Conservation (phyloP, 2,329 filamentous ascomycete genomes). For the Colletotrichum abscissum region DNA sequence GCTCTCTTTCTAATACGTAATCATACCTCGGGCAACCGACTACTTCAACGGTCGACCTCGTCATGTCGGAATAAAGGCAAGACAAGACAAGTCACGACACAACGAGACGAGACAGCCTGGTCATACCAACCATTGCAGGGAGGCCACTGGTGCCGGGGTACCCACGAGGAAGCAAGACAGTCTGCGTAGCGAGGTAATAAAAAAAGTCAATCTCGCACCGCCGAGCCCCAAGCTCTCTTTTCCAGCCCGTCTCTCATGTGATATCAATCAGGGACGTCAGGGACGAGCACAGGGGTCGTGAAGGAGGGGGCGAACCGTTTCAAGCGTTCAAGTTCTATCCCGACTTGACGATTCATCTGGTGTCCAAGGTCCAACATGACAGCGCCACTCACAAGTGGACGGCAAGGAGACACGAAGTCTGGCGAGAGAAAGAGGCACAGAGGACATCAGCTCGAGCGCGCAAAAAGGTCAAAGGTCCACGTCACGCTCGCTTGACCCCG, state of each 20-base stretch:
- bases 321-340: constrained; percentile 20
- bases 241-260: constrained; percentile 12
- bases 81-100: constrained; percentile 5
- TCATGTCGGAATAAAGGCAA: constrained; percentile 15
- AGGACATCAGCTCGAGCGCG: constrained; percentile 12
- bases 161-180: background rate
- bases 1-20: constrained; percentile 10
- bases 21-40: background rate
- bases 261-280: constrained; percentile 28
- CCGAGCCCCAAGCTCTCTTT: constrained; percentile 28
- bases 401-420: background rate
- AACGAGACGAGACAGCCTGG: constrained; percentile 8
- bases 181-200: background rate
- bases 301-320: constrained; percentile 23
- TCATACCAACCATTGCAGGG: constrained; percentile 4
- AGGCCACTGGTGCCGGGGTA: background rate
- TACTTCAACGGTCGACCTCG: constrained; percentile 9
- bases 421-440: background rate
- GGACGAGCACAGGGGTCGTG: constrained; percentile 14
- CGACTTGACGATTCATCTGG: constrained; percentile 23
- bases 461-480: constrained; percentile 11
- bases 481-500: constrained; percentile 30
- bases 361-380: constrained; percentile 10
- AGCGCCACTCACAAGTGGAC: constrained; percentile 8
- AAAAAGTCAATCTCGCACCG: constrained; percentile 26